Evolutionary conservation across 768 basidiomycete species (phyloP), one percentile per base, ranked within the genome.

Genomic region (Podaxis carcinomalis): DNA sequence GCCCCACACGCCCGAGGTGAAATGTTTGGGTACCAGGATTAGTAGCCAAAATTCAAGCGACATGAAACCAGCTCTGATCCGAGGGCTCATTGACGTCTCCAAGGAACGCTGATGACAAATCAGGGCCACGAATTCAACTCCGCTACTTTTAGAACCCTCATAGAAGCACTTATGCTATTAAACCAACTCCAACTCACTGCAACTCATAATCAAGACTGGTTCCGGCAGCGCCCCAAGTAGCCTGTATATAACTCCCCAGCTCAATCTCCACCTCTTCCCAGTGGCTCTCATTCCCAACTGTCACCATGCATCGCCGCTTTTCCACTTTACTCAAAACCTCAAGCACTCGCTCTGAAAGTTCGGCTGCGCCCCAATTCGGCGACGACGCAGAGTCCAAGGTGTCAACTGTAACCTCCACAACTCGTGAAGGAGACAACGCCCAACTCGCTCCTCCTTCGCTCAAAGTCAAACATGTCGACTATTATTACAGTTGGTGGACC

Each of bases 391-490:
- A 77, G 58, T 78, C 77, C 1, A 74, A 72, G 57, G 61, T 62
- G 5, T 69, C 75, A 0, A 74, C 77, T 0, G 64, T 75, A 10
- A 72, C 69, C 25, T 71, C 68, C 37, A 75, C 53, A 6, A 19
- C 49, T 21, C 57, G 57, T 5, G 57, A 16, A n/a, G 59, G 50
- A 2, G 47, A 63, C 11, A 37, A n/a, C n/a, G n/a, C 77, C 11
- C 77, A 78, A 40, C 64, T 70, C 0, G 66, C 78, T 2, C 72
- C 80, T 57, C 79, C 80, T 28, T 79, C 80, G 14, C 72, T 83
- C 58, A 84, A 87, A 71, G 73, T 86, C 68, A 85, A 86, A 68
- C 81, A 82, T 1, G 79, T 86, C 47, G 85, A 86, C 66, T 75
- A 81, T 64, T 85, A 83, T 65, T 85, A 81, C 68, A 84, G 81